These are phyloP conservation scores for Zizania palustris DNA, from an alignment of 202 grass and related monocot species.

Conservation along the genomic window DNA sequence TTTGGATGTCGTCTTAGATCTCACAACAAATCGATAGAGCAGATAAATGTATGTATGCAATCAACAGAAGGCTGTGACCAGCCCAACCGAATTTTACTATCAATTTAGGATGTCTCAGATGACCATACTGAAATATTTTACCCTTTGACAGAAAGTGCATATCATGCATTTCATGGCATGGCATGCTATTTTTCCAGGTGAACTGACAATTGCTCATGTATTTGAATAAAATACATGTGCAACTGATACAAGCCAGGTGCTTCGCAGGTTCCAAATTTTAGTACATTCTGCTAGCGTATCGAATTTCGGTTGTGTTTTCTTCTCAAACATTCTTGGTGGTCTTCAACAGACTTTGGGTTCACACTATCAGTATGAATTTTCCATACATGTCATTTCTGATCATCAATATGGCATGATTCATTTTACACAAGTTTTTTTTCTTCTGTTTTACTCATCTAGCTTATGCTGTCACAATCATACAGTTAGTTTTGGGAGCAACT, in stretches of 20 bases:
- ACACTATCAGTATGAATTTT: conserved; percentile 47
- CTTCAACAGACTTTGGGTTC: conserved; percentile 29
- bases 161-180: background rate
- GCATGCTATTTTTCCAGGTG: background rate
- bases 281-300: background rate
- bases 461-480: conserved; percentile 3
- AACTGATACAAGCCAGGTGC: conserved; percentile 1
- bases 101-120: background rate
- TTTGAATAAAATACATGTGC: background rate
- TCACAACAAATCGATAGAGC: too few species aligned
- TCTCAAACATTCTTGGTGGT: conserved; percentile 40
- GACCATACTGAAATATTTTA: background rate
- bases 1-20: background rate
- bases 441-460: conserved; percentile 26
- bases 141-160: background rate
- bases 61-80: too few species aligned
- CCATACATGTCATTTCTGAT: background rate
- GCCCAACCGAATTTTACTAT: background rate
- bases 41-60: background rate
- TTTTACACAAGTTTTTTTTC: background rate
- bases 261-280: background rate
- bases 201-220: conserved; percentile 18
- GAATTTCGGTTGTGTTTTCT: conserved; percentile 28
- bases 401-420: conserved; percentile 53
- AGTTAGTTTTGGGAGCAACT: background rate